Conservation (phyloP, 352 stramenopile species). For the Phytopythium boreale region DNA sequence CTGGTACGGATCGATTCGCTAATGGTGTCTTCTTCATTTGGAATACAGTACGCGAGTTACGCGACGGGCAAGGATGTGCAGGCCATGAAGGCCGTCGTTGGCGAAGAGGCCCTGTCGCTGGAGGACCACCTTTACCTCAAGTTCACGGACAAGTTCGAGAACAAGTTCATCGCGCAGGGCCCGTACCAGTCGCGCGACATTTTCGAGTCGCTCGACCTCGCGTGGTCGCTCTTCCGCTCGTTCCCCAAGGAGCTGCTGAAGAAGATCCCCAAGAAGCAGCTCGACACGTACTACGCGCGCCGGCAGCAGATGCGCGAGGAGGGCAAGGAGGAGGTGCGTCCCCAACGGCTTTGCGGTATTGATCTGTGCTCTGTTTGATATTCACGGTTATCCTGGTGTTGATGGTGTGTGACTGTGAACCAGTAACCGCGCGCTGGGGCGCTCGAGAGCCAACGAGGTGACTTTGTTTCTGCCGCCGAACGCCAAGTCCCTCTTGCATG, state of each 20-base stretch:
- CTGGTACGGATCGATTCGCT: background rate
- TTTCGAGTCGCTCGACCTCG: slow-evolving; percentile 98
- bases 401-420: background rate
- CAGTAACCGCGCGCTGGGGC: slow-evolving; percentile 2
- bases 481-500: background rate
- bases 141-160: slow-evolving; percentile 99
- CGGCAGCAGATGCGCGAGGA: slow-evolving; percentile 88
- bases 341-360: background rate
- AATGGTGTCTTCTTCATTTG: background rate
- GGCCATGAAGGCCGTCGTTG: slow-evolving; percentile 99
- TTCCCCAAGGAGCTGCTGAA: slow-evolving; percentile 99
- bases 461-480: background rate
- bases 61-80: slow-evolving; percentile 96
- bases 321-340: slow-evolving; percentile 61
- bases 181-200: slow-evolving; percentile 98
- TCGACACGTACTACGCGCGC: slow-evolving; percentile 97
- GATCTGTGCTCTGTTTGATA: background rate
- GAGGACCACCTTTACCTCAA: slow-evolving; percentile 99
- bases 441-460: background rate
- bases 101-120: slow-evolving; percentile 98
- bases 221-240: slow-evolving; percentile 97
- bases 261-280: slow-evolving; percentile 99
- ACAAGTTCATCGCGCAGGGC: slow-evolving; percentile 97
- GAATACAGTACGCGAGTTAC: slow-evolving; percentile 77
- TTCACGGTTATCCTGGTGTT: background rate